phyloP scores from a whole-genome alignment of 2,329 filamentous ascomycete species.

The Botryosphaeria agaves region DNA sequence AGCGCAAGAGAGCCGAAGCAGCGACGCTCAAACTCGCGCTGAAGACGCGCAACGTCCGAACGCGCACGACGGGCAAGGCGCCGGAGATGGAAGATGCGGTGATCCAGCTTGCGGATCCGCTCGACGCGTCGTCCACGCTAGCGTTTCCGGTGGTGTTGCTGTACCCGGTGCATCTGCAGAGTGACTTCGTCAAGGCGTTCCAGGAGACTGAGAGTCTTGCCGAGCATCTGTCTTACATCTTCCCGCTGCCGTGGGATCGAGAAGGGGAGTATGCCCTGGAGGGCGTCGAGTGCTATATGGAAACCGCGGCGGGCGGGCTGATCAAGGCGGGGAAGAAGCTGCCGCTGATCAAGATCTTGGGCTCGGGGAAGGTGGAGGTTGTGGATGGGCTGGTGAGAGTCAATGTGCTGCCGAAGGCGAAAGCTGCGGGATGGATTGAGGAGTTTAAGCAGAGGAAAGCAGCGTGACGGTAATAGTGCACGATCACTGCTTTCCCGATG shows the following conservation, averaged over 20 bases:
- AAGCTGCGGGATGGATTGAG: conserved; percentile 58
- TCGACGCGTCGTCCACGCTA: conserved; percentile 55
- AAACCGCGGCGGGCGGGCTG: conserved; percentile 62
- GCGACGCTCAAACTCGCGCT: conserved; percentile 36
- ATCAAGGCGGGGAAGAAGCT: conserved; percentile 84
- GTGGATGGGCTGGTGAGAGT: conserved; percentile 73
- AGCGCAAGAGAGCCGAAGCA: conserved; percentile 37
- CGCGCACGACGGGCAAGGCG: conserved; percentile 47
- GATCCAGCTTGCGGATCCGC: conserved; percentile 52
- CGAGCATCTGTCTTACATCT: conserved; percentile 69
- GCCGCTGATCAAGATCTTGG: conserved; percentile 55
- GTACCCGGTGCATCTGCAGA: conserved; percentile 68
- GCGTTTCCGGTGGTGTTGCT: conserved; percentile 66
- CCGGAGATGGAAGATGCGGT: conserved; percentile 79
- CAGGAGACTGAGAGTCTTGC: conserved; percentile 56
- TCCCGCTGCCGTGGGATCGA: conserved; percentile 77
- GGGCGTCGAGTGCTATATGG: conserved; percentile 73
- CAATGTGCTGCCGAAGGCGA: conserved; percentile 59
- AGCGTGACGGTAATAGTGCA: too few relatives aligned
- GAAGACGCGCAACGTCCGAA: conserved; percentile 51
- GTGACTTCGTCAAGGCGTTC: conserved; percentile 82
- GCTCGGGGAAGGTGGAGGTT: conserved; percentile 64
- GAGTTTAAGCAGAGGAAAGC: conserved; percentile 74
- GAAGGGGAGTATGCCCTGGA: conserved; percentile 45
- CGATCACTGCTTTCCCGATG: too few relatives aligned